A percentile compares a stretch with the other conserved stretches of the same genome.
phyloP scores from a whole-genome alignment of 2,329 filamentous ascomycete species.

The Tolypocladium inflatum region DNA sequence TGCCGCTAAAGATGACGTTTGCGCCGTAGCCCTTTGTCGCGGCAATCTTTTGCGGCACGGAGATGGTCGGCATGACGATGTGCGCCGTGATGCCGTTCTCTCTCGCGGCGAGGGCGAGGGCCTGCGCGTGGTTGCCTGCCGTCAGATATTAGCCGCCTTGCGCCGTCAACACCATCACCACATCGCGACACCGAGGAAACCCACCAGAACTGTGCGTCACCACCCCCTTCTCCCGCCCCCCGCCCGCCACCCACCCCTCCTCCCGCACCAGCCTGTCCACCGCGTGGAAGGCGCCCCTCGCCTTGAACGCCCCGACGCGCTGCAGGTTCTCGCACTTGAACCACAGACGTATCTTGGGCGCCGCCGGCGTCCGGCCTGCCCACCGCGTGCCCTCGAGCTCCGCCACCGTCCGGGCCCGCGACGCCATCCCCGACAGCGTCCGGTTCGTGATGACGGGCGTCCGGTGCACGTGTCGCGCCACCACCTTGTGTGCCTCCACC shows the following conservation, averaged over 20 bases:
- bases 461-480: constrained; percentile 66
- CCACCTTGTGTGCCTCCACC: constrained; percentile 58
- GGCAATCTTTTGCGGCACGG: constrained; percentile 76
- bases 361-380: constrained; percentile 45
- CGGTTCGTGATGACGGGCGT: constrained; percentile 77
- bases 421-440: constrained; percentile 67
- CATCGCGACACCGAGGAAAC: constrained; percentile 2
- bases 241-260: constrained; percentile 49
- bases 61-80: constrained; percentile 89
- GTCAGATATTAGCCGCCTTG: not conserved
- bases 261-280: constrained; percentile 57
- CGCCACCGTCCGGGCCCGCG: constrained; percentile 49
- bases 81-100: constrained; percentile 67
- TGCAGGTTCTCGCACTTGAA: constrained; percentile 97
- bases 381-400: constrained; percentile 47
- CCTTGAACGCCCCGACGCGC: constrained; percentile 87
- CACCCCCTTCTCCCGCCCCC: constrained; percentile 58
- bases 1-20: constrained; percentile 70
- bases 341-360: constrained; percentile 63
- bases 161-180: not conserved
- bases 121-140: constrained; percentile 87
- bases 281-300: constrained; percentile 82
- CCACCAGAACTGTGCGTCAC: constrained; percentile 83
- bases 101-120: constrained; percentile 73
- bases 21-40: constrained; percentile 74